A percentile compares a stretch with the other conserved stretches of the same genome.
These are phyloP conservation scores for Vachellia pachyceras DNA, from an alignment of 306 rosid species.

Conservation along the genomic window DNA sequence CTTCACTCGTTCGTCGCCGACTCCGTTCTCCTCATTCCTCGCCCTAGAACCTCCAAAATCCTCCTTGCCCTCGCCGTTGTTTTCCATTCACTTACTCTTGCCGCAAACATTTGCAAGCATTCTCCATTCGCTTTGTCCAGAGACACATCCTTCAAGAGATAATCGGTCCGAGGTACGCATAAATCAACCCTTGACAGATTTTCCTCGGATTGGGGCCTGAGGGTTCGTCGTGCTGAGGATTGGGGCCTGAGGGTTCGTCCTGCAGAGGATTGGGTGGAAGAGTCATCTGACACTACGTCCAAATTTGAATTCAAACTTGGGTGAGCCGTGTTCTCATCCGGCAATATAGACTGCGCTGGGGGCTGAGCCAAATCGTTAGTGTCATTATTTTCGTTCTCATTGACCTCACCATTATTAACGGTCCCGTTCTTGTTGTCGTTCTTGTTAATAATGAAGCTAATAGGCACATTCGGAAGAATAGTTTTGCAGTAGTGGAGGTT, in stretches of 20 bases:
- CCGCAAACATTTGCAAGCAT: no score
- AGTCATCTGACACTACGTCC: constrained; percentile 57
- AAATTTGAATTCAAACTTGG: constrained; percentile 40
- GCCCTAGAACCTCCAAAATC: no score
- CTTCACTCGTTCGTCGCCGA: no score
- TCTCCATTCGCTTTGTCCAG: no score
- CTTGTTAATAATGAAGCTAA: constrained; percentile 23
- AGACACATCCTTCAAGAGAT: no score
- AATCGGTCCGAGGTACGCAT: no score
- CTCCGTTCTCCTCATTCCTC: no score
- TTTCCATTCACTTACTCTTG: no score
- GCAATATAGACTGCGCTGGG: neutral
- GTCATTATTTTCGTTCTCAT: constrained; percentile 31
- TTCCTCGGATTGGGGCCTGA: neutral
- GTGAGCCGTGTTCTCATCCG: constrained; percentile 50
- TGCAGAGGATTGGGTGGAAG: constrained; percentile 14
- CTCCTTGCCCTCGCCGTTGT: no score
- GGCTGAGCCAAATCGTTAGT: constrained; percentile 41
- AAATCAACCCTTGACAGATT: no score
- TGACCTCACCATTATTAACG: constrained; percentile 3
- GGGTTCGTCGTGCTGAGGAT: constrained; percentile 38
- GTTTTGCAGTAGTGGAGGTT: constrained; percentile 62
- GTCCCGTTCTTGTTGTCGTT: constrained; percentile 11
- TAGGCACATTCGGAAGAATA: constrained; percentile 48
- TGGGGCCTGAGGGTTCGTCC: neutral